Percentiles rank a stretch among this genome's conserved stretches.
These are phyloP conservation scores for Piper longum DNA, from an alignment of 164 flowering plant species.

Conservation along the genomic window DNA sequence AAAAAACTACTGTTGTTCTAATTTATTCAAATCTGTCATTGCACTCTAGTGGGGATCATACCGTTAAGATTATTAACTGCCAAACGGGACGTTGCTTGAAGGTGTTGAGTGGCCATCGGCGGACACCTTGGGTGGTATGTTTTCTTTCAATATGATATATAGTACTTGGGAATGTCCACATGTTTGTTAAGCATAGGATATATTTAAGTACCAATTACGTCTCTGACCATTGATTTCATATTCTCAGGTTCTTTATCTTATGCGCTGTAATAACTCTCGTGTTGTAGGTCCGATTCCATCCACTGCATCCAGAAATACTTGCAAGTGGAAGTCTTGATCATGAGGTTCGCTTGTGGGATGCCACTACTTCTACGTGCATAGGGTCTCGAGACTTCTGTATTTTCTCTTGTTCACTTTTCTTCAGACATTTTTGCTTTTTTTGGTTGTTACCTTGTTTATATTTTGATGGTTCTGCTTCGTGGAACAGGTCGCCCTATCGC, in stretches of 20 bases:
- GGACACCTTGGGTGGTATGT: conserved; percentile 99
- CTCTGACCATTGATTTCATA: not conserved
- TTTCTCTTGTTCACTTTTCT: conserved; percentile 4
- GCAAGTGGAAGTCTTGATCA: conserved; percentile 99
- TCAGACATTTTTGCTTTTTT: not conserved
- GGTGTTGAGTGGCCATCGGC: conserved; percentile 83
- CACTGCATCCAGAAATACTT: conserved; percentile 55
- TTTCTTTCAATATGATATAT: not conserved
- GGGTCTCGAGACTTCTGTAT: conserved; percentile 85
- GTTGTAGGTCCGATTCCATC: conserved; percentile 89
- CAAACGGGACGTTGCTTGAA: conserved; percentile 77
- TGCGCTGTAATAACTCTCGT: not conserved
- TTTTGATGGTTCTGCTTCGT: not conserved
- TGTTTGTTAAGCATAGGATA: not conserved
- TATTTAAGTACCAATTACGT: not conserved
- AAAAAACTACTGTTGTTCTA: not conserved
- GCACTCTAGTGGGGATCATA: conserved; percentile 78
- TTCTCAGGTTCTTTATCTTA: not conserved
- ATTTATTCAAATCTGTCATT: not conserved
- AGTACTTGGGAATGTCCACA: not conserved
- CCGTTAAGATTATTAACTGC: conserved; percentile 88
- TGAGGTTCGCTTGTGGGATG: conserved; percentile 95
- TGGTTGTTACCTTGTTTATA: not conserved
- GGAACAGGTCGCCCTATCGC: conserved; percentile 88
- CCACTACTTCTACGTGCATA: conserved; percentile 71